Conservation (phyloP, 805 yeast genomes). For the Lipomyces chichibuensis region DNA sequence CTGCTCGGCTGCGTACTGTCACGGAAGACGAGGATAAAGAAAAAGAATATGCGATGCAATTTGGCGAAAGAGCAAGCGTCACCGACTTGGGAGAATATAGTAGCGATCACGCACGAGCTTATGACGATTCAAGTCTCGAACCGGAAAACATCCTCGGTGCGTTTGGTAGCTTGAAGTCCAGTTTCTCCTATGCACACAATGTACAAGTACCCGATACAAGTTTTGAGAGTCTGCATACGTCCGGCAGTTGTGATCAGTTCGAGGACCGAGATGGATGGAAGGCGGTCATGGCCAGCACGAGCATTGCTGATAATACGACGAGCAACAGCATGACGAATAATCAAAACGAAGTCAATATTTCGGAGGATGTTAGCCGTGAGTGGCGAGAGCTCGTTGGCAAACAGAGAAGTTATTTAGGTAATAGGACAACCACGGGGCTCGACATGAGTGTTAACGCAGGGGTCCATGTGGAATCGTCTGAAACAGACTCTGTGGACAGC, state of each 20-base stretch:
- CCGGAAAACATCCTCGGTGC: background rate
- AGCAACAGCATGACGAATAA: background rate
- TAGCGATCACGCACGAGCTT: background rate
- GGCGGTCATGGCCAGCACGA: background rate
- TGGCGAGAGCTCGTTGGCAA: constrained; percentile 1
- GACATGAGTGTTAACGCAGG: background rate
- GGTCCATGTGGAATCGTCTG: background rate
- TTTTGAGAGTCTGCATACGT: constrained; percentile 4
- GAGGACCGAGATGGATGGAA: constrained; percentile 1
- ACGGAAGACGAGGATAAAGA: background rate
- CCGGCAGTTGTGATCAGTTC: background rate
- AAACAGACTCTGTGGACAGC: background rate
- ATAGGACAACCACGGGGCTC: background rate
- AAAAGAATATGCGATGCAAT: background rate
- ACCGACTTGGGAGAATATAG: background rate
- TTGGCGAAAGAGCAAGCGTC: background rate
- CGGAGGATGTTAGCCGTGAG: background rate
- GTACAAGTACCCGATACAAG: background rate
- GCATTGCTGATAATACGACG: background rate
- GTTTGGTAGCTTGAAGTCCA: background rate
- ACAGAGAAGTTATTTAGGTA: background rate
- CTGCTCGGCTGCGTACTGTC: background rate
- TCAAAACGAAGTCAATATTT: background rate
- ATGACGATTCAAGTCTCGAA: background rate
- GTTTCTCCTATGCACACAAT: background rate